Evolutionary conservation across 2,329 filamentous ascomycete species (phyloP).

Genomic region (Penicillium palitans): DNA sequence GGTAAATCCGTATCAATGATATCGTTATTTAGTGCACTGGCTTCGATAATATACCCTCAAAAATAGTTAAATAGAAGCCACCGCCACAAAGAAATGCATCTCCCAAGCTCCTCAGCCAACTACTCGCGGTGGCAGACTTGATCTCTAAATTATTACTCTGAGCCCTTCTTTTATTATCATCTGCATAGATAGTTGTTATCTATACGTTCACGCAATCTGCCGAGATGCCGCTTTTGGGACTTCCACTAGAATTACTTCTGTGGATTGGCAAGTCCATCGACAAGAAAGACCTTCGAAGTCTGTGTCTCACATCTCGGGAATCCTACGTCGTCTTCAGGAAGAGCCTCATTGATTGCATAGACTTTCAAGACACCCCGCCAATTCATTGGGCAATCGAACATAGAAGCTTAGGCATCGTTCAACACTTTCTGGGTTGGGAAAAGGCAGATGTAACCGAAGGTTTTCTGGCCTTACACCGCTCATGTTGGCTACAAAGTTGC

Average conservation of each 20-base stretch:
- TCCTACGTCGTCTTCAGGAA: not conserved
- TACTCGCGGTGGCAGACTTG: too few relatives aligned
- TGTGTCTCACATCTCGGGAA: not conserved
- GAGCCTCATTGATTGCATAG: not conserved
- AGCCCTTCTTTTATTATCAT: too few relatives aligned
- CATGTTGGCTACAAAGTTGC: constrained; percentile 1
- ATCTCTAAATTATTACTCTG: too few relatives aligned
- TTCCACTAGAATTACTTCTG: constrained; percentile 1
- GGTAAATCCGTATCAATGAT: too few relatives aligned
- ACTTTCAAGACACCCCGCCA: not conserved
- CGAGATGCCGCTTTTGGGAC: not conserved
- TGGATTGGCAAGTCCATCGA: not conserved
- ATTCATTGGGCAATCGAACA: constrained; percentile 1
- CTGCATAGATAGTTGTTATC: too few relatives aligned
- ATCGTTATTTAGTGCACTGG: too few relatives aligned
- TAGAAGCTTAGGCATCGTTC: not conserved
- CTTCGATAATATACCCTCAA: too few relatives aligned
- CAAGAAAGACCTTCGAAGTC: constrained; percentile 2
- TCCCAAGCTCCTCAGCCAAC: too few relatives aligned
- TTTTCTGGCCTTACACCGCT: not conserved
- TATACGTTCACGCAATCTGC: too few relatives aligned
- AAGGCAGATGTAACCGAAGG: not conserved
- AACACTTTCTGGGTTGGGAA: not conserved
- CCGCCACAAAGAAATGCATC: too few relatives aligned
- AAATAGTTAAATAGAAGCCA: too few relatives aligned